Evolutionary conservation across 129 eudicot species (phyloP), one percentile per base, ranked within the genome.

Genomic region (Helianthus tuberosus): DNA sequence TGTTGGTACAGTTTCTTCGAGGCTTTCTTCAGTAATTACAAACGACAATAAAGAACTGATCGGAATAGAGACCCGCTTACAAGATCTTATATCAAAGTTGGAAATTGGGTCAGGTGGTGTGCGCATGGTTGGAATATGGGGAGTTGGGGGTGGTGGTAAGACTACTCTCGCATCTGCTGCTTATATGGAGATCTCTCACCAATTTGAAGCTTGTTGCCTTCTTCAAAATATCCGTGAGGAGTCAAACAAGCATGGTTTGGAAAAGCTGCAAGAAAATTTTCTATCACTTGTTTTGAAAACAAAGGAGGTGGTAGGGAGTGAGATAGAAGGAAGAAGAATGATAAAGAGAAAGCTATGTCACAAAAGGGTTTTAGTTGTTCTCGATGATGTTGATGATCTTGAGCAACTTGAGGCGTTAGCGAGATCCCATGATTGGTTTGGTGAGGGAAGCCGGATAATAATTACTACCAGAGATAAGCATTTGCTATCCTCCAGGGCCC

Each of bases 111-210:
- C 47, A 5, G 67, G 23, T 62, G 67, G 67, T 7, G 67, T 62
- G 23, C 67, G 67, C 25, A 35, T 62, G 11, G 47, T 36, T 36
- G 67, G 67, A 62, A 62, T 62, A 62, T 62, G 67, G 67, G 67
- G 67, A 11, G 67, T 62, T 62, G 67, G 67, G 20, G 67, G 67
- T 62, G 67, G 20, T 2, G 67, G 67, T 12, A 62, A 62, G 67
- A 62, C 67, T 62, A 62, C 67, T 14, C 67, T 62, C 5, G 67
- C 67, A 2, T 62, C 11, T 62, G 46, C 47, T 35, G 47, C 48
- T 5, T 62, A 62, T 62, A 14, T 14, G 46, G 67, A 62, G 13
- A 36, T 62, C 1, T 62, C 67, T 13, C 67, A 14, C 12, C 11
- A 35, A 0, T 62, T 62, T 6, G 67, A 62, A 35, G 67, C n/a